A percentile compares a stretch with the other conserved stretches of the same genome.
Evolutionary conservation across 2,329 filamentous ascomycete genomes (phyloP).

Genomic region (Hansfordia pulvinata): DNA sequence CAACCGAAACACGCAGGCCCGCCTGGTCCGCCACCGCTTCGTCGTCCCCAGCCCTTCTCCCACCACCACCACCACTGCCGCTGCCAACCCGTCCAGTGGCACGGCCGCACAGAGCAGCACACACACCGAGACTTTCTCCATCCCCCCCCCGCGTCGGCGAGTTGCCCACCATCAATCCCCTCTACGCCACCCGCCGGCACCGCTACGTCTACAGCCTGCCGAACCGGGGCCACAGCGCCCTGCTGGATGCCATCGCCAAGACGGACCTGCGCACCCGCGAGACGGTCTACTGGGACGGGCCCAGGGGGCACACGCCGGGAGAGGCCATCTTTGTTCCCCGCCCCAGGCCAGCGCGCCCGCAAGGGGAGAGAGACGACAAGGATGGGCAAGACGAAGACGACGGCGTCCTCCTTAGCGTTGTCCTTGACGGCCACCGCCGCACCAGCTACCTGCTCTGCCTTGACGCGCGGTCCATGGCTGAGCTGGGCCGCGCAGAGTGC

Average conservation of each 20-base stretch:
- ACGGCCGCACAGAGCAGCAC: conserved; percentile 4
- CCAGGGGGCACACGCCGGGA: conserved; percentile 48
- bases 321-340: conserved; percentile 54
- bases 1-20: conserved; percentile 19
- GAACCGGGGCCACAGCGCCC: conserved; percentile 41
- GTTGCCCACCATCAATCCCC: conserved; percentile 52
- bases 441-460: conserved; percentile 34
- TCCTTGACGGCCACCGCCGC: conserved; percentile 28
- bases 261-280: conserved; percentile 43
- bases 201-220: conserved; percentile 47
- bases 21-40: conserved; percentile 30
- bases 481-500: conserved; percentile 31
- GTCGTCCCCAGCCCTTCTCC: conserved; percentile 13
- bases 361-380: conserved; percentile 5
- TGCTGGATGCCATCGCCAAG: conserved; percentile 52
- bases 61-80: conserved; percentile 1
- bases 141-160: conserved; percentile 45
- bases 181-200: conserved; percentile 33
- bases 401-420: conserved; percentile 42
- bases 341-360: conserved; percentile 18
- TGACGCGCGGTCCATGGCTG: conserved; percentile 27
- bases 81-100: conserved; percentile 1
- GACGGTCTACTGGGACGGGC: conserved; percentile 40
- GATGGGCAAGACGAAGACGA: conserved; percentile 41
- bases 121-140: conserved; percentile 22